Evolutionary conservation across 1,139 yeast genomes (phyloP).

Genomic region (Hanseniaspora uvarum): DNA sequence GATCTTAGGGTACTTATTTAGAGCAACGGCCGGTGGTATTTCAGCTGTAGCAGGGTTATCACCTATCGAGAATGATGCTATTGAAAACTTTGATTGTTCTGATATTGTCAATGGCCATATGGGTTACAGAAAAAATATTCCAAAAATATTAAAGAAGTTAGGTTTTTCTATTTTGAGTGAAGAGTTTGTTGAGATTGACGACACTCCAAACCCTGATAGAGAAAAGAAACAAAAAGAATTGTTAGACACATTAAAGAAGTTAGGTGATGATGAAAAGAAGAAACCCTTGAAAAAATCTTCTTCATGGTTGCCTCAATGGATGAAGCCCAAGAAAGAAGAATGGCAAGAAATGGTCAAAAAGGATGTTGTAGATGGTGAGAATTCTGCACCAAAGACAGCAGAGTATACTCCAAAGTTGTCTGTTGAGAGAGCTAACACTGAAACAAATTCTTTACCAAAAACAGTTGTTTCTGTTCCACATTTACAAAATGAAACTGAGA

Average conservation of each 20-base stretch:
- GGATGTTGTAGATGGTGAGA: slow-evolving; percentile 20
- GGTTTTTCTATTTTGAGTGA: slow-evolving; percentile 82
- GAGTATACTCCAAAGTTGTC: slow-evolving; percentile 5
- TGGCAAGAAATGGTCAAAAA: slow-evolving; percentile 79
- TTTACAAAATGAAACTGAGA: background rate
- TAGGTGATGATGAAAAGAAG: slow-evolving; percentile 32
- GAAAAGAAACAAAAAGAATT: slow-evolving; percentile 70
- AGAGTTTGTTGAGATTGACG: slow-evolving; percentile 91
- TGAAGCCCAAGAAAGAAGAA: slow-evolving; percentile 50
- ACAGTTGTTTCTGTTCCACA: background rate
- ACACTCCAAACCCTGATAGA: slow-evolving; percentile 77
- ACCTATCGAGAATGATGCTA: slow-evolving; percentile 53
- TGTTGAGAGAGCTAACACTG: background rate
- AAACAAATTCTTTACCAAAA: background rate
- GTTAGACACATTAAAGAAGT: slow-evolving; percentile 61
- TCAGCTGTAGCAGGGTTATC: slow-evolving; percentile 84
- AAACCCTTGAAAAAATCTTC: slow-evolving; percentile 33
- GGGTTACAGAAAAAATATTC: slow-evolving; percentile 92
- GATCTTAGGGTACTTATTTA: slow-evolving; percentile 86
- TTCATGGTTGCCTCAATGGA: slow-evolving; percentile 52
- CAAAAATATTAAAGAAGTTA: slow-evolving; percentile 54
- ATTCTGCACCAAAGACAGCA: background rate
- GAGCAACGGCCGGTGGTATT: slow-evolving; percentile 93
- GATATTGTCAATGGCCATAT: slow-evolving; percentile 87
- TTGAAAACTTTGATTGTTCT: slow-evolving; percentile 82